These are phyloP conservation scores for Pythium pyrilobum DNA, from an alignment of 352 stramenopile genomes.

Conservation along the genomic window DNA sequence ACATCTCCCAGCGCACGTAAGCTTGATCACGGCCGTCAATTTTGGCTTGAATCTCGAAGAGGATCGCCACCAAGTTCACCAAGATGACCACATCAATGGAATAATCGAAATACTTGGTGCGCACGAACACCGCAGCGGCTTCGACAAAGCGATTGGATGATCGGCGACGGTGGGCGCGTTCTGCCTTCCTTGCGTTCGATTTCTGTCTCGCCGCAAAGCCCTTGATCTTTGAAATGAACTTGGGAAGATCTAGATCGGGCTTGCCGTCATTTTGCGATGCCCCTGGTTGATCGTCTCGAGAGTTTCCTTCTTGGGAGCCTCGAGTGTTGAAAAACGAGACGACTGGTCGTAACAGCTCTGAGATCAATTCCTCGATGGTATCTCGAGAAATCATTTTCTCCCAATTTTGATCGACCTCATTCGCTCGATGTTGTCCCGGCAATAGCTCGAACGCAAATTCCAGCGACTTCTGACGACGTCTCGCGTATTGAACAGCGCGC, in stretches of 20 bases:
- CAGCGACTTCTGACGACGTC: conserved; percentile 40
- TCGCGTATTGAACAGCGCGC: conserved; percentile 20
- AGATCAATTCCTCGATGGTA: conserved; percentile 10
- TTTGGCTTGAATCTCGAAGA: conserved; percentile 46
- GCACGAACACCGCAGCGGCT: conserved; percentile 22
- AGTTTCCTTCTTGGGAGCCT: not conserved
- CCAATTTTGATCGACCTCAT: not conserved
- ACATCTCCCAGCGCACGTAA: conserved; percentile 36
- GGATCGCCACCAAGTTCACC: conserved; percentile 37
- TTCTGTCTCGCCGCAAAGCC: conserved; percentile 15
- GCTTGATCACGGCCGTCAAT: conserved; percentile 21
- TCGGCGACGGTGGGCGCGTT: not conserved
- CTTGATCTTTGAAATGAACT: conserved; percentile 17
- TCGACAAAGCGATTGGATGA: conserved; percentile 15
- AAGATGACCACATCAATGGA: conserved; percentile 35
- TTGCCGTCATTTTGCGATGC: not conserved
- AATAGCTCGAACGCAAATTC: conserved; percentile 43
- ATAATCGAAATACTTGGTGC: conserved; percentile 29
- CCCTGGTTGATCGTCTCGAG: not conserved
- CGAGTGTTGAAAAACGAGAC: conserved; percentile 12
- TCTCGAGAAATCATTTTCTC: conserved; percentile 14
- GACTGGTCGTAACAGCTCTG: conserved; percentile 14
- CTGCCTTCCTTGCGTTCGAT: conserved; percentile 9
- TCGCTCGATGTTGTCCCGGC: conserved; percentile 11
- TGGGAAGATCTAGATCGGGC: conserved; percentile 6